Base-by-base conservation (phyloP, 257 asterid species). In the Thymus mandschuricus region DNA sequence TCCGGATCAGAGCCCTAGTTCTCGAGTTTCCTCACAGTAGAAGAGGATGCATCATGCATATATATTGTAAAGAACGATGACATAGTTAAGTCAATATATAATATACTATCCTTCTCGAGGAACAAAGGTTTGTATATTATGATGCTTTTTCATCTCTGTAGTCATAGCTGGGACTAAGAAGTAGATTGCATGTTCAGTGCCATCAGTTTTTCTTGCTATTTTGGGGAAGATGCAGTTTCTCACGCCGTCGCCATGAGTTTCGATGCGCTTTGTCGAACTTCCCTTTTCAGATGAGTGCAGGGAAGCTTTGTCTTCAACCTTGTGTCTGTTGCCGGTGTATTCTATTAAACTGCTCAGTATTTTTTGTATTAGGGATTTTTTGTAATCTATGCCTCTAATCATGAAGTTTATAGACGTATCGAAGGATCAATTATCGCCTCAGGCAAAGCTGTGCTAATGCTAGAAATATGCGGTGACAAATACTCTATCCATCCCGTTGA, bases 1-100 rank as follows among this genome's bases (percentile, higher is more conserved):
- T 64, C 72, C 84, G 1, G 84, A 78, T 63, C 77, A 67, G 49
- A 75, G 61, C 54, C 66, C 84, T 81, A 85, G 88, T 56, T 66
- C 46, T 46, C 65, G 10, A 45, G 61, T 57, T 60, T 8, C 40
- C 33, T 62, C n/a, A 30, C 21, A 35, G 13, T 43, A 58, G 66
- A 50, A 58, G 33, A 31, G 43, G 64, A 58, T 12, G 64, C 64
- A 58, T 11, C 44, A 38, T 50, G 69, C 71, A 49, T 71, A 35
- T 64, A 35, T 64, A 50, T 71, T 29, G 68, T 56, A 68, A 63
- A 57, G 63, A 60, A 74, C 64, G 41, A 38, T 3, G 41, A 38
- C 35, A 49, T 74, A 58, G 46, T 38, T 4, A 8, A 64, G 75
- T 29, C 49, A 30, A 11, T 67, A 66, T 57, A 66, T 43, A 28